A percentile compares a stretch with the other conserved stretches of the same genome.
Evolutionary conservation across 345 rosid genomes (phyloP).

Genomic region (Trapa incisa): DNA sequence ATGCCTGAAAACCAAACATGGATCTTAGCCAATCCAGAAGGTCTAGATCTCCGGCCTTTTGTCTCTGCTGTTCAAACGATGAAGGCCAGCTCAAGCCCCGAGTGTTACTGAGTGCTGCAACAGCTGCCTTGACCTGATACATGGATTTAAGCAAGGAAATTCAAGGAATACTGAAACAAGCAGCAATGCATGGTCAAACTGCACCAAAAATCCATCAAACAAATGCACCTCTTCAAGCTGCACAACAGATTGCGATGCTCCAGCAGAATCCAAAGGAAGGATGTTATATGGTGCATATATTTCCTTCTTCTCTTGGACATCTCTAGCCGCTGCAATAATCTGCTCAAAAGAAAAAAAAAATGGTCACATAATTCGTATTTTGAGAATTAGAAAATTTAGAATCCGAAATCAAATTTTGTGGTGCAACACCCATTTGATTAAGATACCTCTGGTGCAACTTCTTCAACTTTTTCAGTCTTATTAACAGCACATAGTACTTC

Average conservation of each 20-base stretch:
- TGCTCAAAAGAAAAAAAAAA: constrained; percentile 19
- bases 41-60: constrained; percentile 75
- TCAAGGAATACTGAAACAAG: not conserved
- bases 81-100: constrained; percentile 88
- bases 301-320: constrained; percentile 96
- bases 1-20: constrained; percentile 96
- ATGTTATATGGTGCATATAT: constrained; percentile 93
- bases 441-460: constrained; percentile 94
- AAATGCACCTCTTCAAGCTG: constrained; percentile 80
- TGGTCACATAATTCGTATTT: not conserved
- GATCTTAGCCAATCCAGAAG: constrained; percentile 95
- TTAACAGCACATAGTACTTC: constrained; percentile 97
- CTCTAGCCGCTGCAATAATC: constrained; percentile 97
- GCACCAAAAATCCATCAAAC: too few species aligned
- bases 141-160: constrained; percentile 1
- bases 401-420: not conserved
- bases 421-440: not conserved
- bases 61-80: constrained; percentile 72
- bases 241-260: constrained; percentile 86
- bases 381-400: not conserved
- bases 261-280: constrained; percentile 78
- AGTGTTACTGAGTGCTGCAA: constrained; percentile 77
- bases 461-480: constrained; percentile 93
- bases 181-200: too few species aligned
- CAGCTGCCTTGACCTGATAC: constrained; percentile 82